Conservation (phyloP, 1,284 basidiomycete genomes). For the Boletus mariae region DNA sequence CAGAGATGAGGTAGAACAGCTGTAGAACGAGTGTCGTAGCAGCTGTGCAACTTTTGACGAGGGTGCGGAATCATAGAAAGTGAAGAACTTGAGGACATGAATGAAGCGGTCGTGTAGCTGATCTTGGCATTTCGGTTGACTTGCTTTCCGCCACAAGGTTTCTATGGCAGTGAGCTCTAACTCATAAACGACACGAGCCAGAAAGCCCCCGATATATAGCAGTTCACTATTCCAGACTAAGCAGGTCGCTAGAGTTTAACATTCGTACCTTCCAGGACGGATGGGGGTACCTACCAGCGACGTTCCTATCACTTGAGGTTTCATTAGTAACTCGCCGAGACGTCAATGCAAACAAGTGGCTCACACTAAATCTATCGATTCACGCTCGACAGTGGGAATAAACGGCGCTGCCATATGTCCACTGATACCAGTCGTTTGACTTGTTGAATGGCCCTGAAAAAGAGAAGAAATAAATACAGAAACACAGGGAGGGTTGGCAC, state of each 20-base stretch:
- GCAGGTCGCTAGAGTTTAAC: background rate
- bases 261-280: background rate
- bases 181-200: conserved; percentile 84
- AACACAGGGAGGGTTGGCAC: background rate
- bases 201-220: conserved; percentile 76
- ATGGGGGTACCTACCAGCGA: background rate
- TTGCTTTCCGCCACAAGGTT: conserved; percentile 47
- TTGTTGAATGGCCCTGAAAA: conserved; percentile 68
- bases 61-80: conserved; percentile 81
- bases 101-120: conserved; percentile 60
- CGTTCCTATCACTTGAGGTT: background rate
- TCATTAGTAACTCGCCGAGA: background rate
- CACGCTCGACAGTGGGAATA: conserved; percentile 95
- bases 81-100: conserved; percentile 86
- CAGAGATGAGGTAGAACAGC: conserved; percentile 50
- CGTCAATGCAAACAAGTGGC: background rate
- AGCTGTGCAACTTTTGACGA: conserved; percentile 70
- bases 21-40: conserved; percentile 81
- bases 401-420: conserved; percentile 89
- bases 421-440: conserved; percentile 89
- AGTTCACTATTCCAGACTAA: conserved; percentile 77
- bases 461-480: background rate
- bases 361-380: conserved; percentile 76
- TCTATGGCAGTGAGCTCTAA: conserved; percentile 65
- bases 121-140: conserved; percentile 18